Conservation (phyloP, 1,284 basidiomycete genomes). For the Garcileccinum viscosum region DNA sequence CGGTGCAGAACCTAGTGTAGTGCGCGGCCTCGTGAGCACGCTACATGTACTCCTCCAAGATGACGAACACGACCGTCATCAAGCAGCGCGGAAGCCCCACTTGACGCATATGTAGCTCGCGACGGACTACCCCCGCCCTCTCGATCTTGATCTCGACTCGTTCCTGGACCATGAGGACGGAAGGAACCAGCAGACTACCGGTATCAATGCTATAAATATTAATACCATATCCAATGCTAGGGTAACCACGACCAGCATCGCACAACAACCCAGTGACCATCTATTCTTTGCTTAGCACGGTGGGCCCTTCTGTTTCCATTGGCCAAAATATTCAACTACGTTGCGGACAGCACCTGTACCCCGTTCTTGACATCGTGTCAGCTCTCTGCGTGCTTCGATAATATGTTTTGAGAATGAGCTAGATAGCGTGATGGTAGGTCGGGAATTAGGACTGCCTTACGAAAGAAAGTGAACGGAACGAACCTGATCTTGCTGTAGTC, state of each 20-base stretch:
- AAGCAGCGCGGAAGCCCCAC: constrained; percentile 20
- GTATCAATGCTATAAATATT: background rate
- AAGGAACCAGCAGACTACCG: background rate
- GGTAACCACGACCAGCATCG: background rate
- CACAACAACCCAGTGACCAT: background rate
- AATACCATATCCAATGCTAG: background rate
- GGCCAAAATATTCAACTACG: constrained; percentile 36
- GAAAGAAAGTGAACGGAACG: constrained; percentile 10
- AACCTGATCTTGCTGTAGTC: constrained; percentile 48
- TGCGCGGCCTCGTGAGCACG: constrained; percentile 52
- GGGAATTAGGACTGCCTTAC: no score
- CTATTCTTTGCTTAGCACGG: constrained; percentile 40
- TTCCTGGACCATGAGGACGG: background rate
- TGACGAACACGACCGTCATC: constrained; percentile 21
- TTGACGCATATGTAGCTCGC: constrained; percentile 50
- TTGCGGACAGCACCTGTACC: no score
- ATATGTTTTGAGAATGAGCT: constrained; percentile 38
- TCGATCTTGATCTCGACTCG: constrained; percentile 6
- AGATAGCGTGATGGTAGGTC: background rate
- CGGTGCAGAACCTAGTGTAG: constrained; percentile 42
- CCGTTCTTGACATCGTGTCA: constrained; percentile 14
- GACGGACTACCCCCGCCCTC: constrained; percentile 50
- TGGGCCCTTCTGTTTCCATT: constrained; percentile 18
- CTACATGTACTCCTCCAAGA: constrained; percentile 44
- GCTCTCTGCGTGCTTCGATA: constrained; percentile 26